These are phyloP conservation scores for Cicer yamashitae DNA, from an alignment of 306 rosid genomes.

Conservation along the genomic window DNA sequence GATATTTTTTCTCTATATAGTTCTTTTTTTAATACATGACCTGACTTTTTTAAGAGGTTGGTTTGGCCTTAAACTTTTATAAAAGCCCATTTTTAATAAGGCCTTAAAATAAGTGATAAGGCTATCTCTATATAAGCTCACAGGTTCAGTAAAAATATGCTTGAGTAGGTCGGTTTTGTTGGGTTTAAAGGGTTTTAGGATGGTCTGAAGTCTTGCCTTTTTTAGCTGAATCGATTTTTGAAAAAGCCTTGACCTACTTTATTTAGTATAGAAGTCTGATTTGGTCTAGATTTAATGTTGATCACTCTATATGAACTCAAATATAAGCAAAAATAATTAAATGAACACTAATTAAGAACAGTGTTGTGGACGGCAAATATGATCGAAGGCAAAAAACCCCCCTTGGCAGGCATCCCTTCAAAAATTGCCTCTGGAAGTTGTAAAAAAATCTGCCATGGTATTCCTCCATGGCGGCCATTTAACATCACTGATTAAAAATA, in stretches of 20 bases:
- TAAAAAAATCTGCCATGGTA: too few relatives aligned
- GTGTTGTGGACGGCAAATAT: too few relatives aligned
- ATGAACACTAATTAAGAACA: too few relatives aligned
- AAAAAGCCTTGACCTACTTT: neutral
- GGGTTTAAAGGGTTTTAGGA: neutral
- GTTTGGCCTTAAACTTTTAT: neutral
- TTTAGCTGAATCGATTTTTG: neutral
- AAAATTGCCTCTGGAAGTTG: too few relatives aligned
- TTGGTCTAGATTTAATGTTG: neutral
- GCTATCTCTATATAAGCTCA: neutral
- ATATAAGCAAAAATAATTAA: too few relatives aligned
- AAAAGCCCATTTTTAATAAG: neutral
- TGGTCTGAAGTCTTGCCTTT: neutral
- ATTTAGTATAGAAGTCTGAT: neutral
- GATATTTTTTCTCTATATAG: neutral
- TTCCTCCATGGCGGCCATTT: too few relatives aligned
- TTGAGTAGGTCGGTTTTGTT: neutral
- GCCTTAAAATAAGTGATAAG: neutral
- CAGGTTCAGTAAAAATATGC: neutral
- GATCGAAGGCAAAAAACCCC: too few relatives aligned
- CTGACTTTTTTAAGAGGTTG: neutral
- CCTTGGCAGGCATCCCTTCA: too few relatives aligned
- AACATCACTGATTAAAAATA: too few relatives aligned
- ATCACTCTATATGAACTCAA: neutral
- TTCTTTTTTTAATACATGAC: neutral